phyloP scores from a whole-genome alignment of 495 filamentous ascomycete species.

The Neurospora sublineolata region DNA sequence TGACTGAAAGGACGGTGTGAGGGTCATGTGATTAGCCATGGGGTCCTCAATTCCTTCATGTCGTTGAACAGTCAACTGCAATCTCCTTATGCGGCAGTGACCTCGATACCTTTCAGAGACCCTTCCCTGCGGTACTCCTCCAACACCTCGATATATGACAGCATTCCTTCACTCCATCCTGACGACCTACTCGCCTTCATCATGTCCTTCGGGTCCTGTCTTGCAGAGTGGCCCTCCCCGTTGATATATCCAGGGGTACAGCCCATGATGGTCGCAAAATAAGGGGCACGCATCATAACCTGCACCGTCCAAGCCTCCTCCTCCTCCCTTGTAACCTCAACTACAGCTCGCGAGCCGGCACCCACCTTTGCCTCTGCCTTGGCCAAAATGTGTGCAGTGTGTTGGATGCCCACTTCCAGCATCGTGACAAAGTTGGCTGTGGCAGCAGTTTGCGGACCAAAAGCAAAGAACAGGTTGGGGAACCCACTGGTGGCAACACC shows the following conservation, averaged over 20 bases:
- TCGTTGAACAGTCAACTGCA: neutral
- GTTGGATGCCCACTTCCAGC: constrained; percentile 27
- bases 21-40: neutral
- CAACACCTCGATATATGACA: constrained; percentile 14
- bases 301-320: constrained; percentile 37
- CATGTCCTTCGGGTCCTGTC: constrained; percentile 17
- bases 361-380: constrained; percentile 26
- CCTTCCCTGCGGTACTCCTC: constrained; percentile 26
- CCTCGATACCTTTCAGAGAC: constrained; percentile 13
- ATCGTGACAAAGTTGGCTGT: constrained; percentile 32
- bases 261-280: constrained; percentile 25
- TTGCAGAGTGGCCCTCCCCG: constrained; percentile 27
- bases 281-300: constrained; percentile 28
- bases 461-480: constrained; percentile 43
- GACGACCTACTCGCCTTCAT: constrained; percentile 16
- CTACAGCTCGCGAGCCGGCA: constrained; percentile 12
- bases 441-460: constrained; percentile 26
- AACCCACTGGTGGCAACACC: constrained; percentile 34
- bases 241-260: constrained; percentile 52
- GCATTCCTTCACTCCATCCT: constrained; percentile 12
- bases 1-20: neutral
- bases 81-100: neutral
- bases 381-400: constrained; percentile 37
- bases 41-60: neutral
- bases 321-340: constrained; percentile 32